These are phyloP conservation scores for Dactylis glomerata DNA, from an alignment of 176 grass and related monocot genomes.

Conservation along the genomic window DNA sequence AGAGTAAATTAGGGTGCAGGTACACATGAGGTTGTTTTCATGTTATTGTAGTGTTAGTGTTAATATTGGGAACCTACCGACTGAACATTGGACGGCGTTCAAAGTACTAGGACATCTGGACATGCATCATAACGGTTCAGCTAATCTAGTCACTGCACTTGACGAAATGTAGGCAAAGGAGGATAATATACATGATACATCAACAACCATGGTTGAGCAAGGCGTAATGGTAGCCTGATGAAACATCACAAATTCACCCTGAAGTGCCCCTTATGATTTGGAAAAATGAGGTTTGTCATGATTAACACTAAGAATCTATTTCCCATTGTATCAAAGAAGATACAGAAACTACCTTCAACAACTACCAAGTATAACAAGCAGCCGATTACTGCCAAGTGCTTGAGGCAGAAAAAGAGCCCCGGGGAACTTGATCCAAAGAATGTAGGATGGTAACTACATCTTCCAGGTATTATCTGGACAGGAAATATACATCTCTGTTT, in stretches of 20 bases:
- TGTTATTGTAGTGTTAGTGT: neutral
- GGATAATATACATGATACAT: neutral
- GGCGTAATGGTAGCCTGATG: conserved; percentile 7
- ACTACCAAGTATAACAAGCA: conserved; percentile 39
- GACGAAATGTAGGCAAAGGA: conserved; percentile 6
- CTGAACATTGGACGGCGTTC: conserved; percentile 12
- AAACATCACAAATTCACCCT: neutral
- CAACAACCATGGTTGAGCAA: conserved; percentile 8
- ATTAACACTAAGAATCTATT: conserved; percentile 27
- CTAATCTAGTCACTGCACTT: conserved; percentile 5
- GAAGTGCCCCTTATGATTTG: conserved; percentile 14
- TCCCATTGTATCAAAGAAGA: conserved; percentile 32
- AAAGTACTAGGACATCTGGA: neutral
- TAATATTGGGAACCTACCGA: neutral
- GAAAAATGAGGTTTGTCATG: conserved; percentile 11
- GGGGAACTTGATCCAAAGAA: conserved; percentile 43
- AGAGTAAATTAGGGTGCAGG: neutral
- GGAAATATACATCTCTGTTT: conserved; percentile 42
- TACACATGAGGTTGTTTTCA: neutral
- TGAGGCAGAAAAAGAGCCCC: conserved; percentile 40
- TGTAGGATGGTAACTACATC: conserved; percentile 44
- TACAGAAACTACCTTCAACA: conserved; percentile 57
- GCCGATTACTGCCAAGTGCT: conserved; percentile 32
- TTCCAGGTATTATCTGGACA: conserved; percentile 42
- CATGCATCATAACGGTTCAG: neutral